Conservation (phyloP, 148 eudicot species). For the Arctostaphylos glauca region DNA sequence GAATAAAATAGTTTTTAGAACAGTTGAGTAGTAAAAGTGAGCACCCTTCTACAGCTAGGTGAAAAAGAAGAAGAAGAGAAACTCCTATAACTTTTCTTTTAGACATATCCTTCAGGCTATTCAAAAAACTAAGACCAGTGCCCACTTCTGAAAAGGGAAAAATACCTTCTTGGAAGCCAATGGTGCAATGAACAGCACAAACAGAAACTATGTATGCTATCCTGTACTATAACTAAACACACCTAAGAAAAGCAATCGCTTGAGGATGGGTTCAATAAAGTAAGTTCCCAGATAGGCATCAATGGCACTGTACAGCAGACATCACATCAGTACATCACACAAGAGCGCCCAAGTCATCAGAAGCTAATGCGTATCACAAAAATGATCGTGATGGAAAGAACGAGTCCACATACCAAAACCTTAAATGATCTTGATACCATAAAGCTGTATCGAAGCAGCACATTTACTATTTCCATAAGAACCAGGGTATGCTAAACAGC, state of each 20-base stretch:
- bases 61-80: background rate
- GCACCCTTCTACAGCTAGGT: background rate
- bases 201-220: background rate
- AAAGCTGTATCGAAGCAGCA: background rate
- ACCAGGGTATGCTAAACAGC: background rate
- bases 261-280: background rate
- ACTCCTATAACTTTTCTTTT: conserved; percentile 1
- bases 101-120: background rate
- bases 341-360: background rate
- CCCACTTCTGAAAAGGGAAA: background rate
- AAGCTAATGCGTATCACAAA: background rate
- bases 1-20: background rate
- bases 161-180: background rate
- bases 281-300: background rate
- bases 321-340: background rate
- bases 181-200: background rate
- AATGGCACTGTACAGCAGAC: background rate
- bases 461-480: background rate
- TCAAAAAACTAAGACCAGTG: background rate
- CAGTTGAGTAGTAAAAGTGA: background rate
- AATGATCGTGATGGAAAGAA: background rate
- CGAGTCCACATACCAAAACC: background rate
- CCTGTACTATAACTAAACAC: background rate
- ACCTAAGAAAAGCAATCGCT: background rate
- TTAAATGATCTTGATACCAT: background rate